Percentiles rank a stretch among this genome's conserved stretches.
Evolutionary conservation across 495 filamentous ascomycete species (phyloP).

Genomic region (Podospora australis): DNA sequence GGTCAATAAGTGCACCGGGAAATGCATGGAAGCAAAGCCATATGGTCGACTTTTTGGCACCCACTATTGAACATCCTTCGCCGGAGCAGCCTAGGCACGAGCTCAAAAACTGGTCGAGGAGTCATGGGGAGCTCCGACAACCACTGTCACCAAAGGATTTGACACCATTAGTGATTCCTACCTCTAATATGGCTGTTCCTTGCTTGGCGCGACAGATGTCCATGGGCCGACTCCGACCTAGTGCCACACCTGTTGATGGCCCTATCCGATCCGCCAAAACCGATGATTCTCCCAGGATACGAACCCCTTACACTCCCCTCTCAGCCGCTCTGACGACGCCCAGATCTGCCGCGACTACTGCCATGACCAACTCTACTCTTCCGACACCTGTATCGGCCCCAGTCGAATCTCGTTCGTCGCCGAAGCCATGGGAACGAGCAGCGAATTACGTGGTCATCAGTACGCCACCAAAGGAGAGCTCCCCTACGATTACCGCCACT

Average conservation of each 20-base stretch:
- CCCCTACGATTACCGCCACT: slow-evolving; percentile 17
- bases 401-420: slow-evolving; percentile 34
- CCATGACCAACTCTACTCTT: slow-evolving; percentile 35
- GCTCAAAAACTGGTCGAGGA: slow-evolving; percentile 5
- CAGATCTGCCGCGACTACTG: slow-evolving; percentile 35
- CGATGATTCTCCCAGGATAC: slow-evolving; percentile 41
- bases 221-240: slow-evolving; percentile 33
- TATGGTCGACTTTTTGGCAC: slow-evolving; percentile 32
- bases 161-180: slow-evolving; percentile 46
- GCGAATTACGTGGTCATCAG: slow-evolving; percentile 15
- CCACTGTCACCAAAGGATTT: slow-evolving; percentile 46
- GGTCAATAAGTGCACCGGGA: slow-evolving; percentile 59
- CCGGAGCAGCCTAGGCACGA: slow-evolving; percentile 24
- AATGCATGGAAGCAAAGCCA: slow-evolving; percentile 41
- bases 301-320: slow-evolving; percentile 39
- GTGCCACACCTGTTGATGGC: slow-evolving; percentile 31
- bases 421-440: slow-evolving; percentile 40
- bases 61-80: slow-evolving; percentile 24
- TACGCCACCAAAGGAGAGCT: slow-evolving; percentile 21
- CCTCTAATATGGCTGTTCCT: slow-evolving; percentile 29
- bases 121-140: slow-evolving; percentile 24
- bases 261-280: slow-evolving; percentile 25
- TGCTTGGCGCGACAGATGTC: slow-evolving; percentile 34
- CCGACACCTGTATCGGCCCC: slow-evolving; percentile 43
- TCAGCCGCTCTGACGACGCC: slow-evolving; percentile 34